Base-by-base conservation (phyloP, 345 rosid genomes). In the Camelina laxa region DNA sequence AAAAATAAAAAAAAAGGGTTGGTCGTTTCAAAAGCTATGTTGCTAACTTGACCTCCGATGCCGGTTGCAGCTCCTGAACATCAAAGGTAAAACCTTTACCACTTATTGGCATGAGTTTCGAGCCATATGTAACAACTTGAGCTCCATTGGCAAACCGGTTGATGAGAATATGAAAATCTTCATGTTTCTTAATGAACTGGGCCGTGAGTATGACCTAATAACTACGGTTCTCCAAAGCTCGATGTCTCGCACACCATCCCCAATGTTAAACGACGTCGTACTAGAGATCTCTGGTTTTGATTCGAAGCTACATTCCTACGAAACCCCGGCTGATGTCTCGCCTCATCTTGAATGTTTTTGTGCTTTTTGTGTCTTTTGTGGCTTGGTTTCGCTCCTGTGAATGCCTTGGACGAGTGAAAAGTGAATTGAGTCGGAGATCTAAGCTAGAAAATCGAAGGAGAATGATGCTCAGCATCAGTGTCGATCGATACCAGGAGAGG, bases 311-410 rank as follows among this genome's bases (percentile, higher is more conserved):
- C 2, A 15, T 0, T 47, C 69, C 0, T 65, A 65, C 12, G 57
- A 65, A 0, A 3, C 11, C 2, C 0, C 55, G 0, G 0, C 0
- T 2, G 33, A 42, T 14, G 54, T 30, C 0, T 9, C 55, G 0
- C 55, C 69, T 0, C 2, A 9, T 0, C 0, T 11, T 27, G 30
- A 24, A 24, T 24, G 27, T 24, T 24, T 24, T 4, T 24, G 27
- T 4, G 42, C 41, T 0, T 64, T 45, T 10, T 9, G 4, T 24
- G 27, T 24, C 27, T 24, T 24, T 0, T 24, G 4, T 24, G 27
- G 27, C 27, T 24, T 24, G 27, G 27, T 24, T 24, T 24, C 4
- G 0, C 27, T 24, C 27, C 0, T 24, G 4, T 24, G 27, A 22
- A 22, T 24, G 4, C 27, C 27, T 24, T 24, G 27, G 4, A 24